These are phyloP conservation scores for Hanseniaspora sp. DNA, from an alignment of 1,139 yeast species.

Conservation along the genomic window DNA sequence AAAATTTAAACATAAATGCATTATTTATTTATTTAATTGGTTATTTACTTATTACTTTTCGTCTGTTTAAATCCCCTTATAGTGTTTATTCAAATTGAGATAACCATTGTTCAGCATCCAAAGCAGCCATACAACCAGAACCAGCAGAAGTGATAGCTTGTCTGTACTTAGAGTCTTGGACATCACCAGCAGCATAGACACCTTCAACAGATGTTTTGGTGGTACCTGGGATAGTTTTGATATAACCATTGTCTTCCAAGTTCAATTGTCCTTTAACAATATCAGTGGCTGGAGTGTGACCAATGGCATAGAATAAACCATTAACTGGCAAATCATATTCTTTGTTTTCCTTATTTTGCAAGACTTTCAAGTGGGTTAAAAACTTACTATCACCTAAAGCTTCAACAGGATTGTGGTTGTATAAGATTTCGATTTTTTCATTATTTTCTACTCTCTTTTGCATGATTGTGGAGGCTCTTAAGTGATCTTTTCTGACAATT, in stretches of 20 bases:
- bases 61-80: not conserved
- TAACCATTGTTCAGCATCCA: constrained; percentile 80
- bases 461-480: constrained; percentile 94
- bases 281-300: constrained; percentile 89
- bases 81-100: constrained; percentile 47
- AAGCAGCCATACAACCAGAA: constrained; percentile 98
- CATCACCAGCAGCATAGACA: constrained; percentile 98
- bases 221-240: constrained; percentile 79
- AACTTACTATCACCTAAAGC: constrained; percentile 89
- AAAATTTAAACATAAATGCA: too few species aligned
- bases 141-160: constrained; percentile 99
- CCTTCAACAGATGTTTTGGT: constrained; percentile 81
- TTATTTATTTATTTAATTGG: too few species aligned
- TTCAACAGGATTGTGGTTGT: constrained; percentile 74
- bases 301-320: constrained; percentile 96
- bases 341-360: constrained; percentile 64
- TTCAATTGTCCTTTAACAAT: constrained; percentile 69
- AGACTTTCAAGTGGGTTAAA: constrained; percentile 47
- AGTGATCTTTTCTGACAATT: constrained; percentile 83
- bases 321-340: constrained; percentile 60
- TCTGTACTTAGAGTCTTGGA: constrained; percentile 91
- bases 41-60: too few species aligned
- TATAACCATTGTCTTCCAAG: constrained; percentile 78
- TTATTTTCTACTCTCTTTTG: constrained; percentile 76
- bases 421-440: constrained; percentile 82